phyloP scores from a whole-genome alignment of 106 monocot genomes.

The Phalaenopsis equestris region DNA sequence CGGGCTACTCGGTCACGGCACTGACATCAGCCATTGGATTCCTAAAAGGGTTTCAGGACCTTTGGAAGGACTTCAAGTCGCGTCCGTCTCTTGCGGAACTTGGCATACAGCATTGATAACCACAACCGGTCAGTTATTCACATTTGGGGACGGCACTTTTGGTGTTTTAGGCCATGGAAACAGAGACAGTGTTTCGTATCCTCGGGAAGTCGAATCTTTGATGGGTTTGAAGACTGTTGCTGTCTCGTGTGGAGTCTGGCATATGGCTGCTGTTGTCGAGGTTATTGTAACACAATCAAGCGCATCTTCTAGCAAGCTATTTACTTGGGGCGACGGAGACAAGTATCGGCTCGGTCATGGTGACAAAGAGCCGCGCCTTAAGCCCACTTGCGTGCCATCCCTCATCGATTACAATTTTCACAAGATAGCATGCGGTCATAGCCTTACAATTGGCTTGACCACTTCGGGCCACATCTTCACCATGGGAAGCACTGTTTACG shows the following conservation, averaged over 20 bases:
- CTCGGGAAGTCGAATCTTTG: constrained; percentile 88
- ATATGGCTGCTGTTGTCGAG: constrained; percentile 86
- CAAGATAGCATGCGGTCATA: constrained; percentile 84
- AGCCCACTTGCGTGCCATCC: constrained; percentile 88
- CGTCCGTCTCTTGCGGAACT: constrained; percentile 72
- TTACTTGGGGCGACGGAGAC: constrained; percentile 98
- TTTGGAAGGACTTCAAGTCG: constrained; percentile 72
- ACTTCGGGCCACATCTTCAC: constrained; percentile 72
- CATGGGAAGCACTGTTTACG: constrained; percentile 89
- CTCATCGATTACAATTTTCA: constrained; percentile 90
- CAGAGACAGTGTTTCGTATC: constrained; percentile 49
- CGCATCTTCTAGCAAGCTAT: constrained; percentile 79
- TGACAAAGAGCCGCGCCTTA: constrained; percentile 66
- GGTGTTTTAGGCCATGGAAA: constrained; percentile 89
- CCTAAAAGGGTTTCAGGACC: constrained; percentile 85
- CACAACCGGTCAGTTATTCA: constrained; percentile 66
- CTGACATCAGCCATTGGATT: constrained; percentile 78
- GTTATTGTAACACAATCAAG: constrained; percentile 82
- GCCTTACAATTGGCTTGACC: constrained; percentile 82
- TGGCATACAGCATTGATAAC: constrained; percentile 96
- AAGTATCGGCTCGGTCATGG: constrained; percentile 93
- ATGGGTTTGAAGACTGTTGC: constrained; percentile 82
- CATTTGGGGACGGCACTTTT: constrained; percentile 96
- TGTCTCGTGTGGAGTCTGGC: constrained; percentile 96
- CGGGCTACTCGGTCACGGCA: constrained; percentile 85